Evolutionary conservation across 805 yeast genomes (phyloP), one percentile per base, ranked within the genome.

Genomic region (Metschnikowia orientalis): DNA sequence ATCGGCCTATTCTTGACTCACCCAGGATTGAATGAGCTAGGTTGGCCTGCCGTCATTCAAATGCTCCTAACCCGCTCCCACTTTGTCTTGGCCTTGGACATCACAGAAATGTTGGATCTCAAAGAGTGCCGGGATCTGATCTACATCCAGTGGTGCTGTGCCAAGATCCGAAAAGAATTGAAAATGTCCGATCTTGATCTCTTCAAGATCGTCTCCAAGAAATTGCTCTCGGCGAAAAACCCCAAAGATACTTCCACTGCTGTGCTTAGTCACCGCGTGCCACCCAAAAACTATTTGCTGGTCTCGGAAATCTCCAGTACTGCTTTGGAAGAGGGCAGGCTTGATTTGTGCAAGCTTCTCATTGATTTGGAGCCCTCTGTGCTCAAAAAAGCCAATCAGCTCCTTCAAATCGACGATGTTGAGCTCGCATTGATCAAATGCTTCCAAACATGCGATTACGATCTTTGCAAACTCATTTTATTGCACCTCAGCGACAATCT

Each of bases 311-410:
- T 87, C 17, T 77, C 86, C 0, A 61, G 67, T 6, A 67, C 74
- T 11, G 92, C 95, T 1, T 74, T 71, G 47, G 79, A 81, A 47
- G 97, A 90, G 56, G 97, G 97, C 1, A 66, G 97, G 17, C 54
- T 71, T 8, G 64, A 69, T 15, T 58, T 92, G 14, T 81, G 95
- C 22, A 75, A 80, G 34, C 62, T 71, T 26, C 56, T 92, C n/a
- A 67, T 84, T 8, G 71, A 77, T 30, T 57, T 77, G 38, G 97
- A 92, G 50, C 80, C 83, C 1, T 61, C 69, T 9, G 70, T 81
- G 1, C 61, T 67, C 5, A 69, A 73, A 36, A 83, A 81, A 41
- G 73, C 87, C 1, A 44, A 43, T 8, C 63, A 81, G 30, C 66
- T 86, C 22, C 53, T 87, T 15, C 77, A 74, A 14, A 79, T 85